Evolutionary conservation across 2,329 filamentous ascomycete genomes (phyloP).

Genomic region (Microsporum ferrugineum): DNA sequence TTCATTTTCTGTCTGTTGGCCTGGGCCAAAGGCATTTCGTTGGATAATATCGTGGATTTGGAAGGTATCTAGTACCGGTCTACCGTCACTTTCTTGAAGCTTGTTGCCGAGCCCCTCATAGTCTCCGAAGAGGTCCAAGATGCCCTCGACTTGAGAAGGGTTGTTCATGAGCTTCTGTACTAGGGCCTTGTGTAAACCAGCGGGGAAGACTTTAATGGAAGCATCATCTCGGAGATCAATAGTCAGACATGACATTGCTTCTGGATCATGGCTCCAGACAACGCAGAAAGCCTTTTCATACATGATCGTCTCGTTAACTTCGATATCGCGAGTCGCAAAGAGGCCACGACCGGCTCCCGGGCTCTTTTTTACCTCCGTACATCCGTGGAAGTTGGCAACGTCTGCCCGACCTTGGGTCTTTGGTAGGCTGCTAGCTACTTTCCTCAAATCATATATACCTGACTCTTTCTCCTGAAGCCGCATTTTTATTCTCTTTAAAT

Average conservation of each 20-base stretch:
- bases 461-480: slow-evolving; percentile 15
- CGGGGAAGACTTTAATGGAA: neutral
- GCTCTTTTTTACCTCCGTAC: neutral
- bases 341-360: slow-evolving; percentile 35
- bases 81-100: neutral
- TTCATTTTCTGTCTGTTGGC: neutral
- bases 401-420: neutral
- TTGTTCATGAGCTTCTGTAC: neutral
- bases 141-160: neutral
- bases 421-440: neutral
- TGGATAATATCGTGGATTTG: neutral
- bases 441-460: slow-evolving; percentile 13
- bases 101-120: neutral
- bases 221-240: neutral
- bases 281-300: slow-evolving; percentile 46
- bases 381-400: neutral
- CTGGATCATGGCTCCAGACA: neutral
- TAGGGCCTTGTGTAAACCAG: neutral
- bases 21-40: neutral
- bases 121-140: neutral
- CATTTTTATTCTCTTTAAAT: slow-evolving; percentile 20
- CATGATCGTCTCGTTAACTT: slow-evolving; percentile 42
- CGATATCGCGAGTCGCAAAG: slow-evolving; percentile 40
- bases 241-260: neutral
- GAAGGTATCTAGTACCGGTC: neutral